These are phyloP conservation scores for Cyberlindnera bimundalis DNA, from an alignment of 805 yeast genomes.

Conservation along the genomic window DNA sequence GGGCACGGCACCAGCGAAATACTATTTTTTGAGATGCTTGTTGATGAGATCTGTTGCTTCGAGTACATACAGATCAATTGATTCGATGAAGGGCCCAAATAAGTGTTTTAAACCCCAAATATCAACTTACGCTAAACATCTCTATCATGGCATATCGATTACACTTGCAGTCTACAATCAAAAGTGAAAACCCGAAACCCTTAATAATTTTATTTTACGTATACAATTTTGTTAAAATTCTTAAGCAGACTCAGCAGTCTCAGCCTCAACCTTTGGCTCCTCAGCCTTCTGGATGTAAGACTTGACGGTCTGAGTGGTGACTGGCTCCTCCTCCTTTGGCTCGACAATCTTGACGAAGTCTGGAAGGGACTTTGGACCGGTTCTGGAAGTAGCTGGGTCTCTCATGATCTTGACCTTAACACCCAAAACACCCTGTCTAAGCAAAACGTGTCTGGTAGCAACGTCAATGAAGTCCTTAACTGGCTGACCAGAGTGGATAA, in stretches of 20 bases:
- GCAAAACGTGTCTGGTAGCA: conserved; percentile 99
- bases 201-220: not conserved
- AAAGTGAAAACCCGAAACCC: not conserved
- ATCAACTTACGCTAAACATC: no score
- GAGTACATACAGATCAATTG: no score
- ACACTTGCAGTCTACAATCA: not conserved
- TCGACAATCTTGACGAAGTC: conserved; percentile 90
- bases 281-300: conserved; percentile 50
- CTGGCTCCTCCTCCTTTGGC: conserved; percentile 89
- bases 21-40: no score
- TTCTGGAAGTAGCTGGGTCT: conserved; percentile 86
- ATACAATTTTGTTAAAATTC: conserved; percentile 3
- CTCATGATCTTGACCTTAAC: conserved; percentile 99
- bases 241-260: conserved; percentile 21
- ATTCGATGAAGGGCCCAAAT: no score
- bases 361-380: conserved; percentile 90
- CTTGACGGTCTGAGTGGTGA: conserved; percentile 79
- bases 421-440: conserved; percentile 99
- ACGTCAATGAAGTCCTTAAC: conserved; percentile 96
- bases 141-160: no score
- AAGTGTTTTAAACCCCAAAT: no score
- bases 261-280: conserved; percentile 19
- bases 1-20: no score
- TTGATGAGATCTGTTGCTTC: no score
- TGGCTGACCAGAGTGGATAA: conserved; percentile 99